A percentile compares a stretch with the other conserved stretches of the same genome.
phyloP scores from a whole-genome alignment of 352 stramenopile genomes.

The Phytophthora fragariae region DNA sequence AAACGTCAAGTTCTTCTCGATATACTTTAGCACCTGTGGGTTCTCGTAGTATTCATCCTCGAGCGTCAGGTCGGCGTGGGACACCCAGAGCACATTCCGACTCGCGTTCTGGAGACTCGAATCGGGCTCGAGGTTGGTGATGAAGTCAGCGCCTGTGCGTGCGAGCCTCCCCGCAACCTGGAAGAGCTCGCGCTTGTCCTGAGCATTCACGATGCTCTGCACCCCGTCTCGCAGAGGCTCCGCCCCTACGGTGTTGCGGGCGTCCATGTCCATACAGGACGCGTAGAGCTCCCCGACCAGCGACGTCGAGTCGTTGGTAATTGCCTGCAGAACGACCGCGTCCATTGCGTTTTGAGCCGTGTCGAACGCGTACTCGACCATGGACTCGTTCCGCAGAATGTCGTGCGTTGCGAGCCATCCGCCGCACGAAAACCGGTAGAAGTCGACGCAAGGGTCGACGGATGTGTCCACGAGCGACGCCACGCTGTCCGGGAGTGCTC shows the following conservation, averaged over 20 bases:
- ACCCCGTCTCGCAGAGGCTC: slow-evolving; percentile 51
- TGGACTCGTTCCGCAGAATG: slow-evolving; percentile 42
- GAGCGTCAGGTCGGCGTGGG: slow-evolving; percentile 77
- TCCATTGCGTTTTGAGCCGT: slow-evolving; percentile 62
- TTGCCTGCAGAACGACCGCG: slow-evolving; percentile 50
- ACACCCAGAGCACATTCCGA: slow-evolving; percentile 78
- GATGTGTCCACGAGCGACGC: slow-evolving; percentile 53
- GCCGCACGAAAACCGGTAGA: slow-evolving; percentile 78
- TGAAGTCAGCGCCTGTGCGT: slow-evolving; percentile 57
- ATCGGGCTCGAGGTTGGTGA: slow-evolving; percentile 72
- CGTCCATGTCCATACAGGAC: slow-evolving; percentile 68
- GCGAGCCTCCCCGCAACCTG: slow-evolving; percentile 51
- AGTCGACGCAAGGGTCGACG: slow-evolving; percentile 70
- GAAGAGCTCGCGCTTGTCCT: slow-evolving; percentile 51
- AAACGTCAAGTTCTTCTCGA: slow-evolving; percentile 43
- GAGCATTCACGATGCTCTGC: slow-evolving; percentile 42
- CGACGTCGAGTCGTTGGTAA: slow-evolving; percentile 71
- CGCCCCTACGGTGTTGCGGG: slow-evolving; percentile 52
- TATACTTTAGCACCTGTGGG: slow-evolving; percentile 33
- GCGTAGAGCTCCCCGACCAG: slow-evolving; percentile 67
- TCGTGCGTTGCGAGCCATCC: slow-evolving; percentile 54
- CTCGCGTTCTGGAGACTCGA: slow-evolving; percentile 63
- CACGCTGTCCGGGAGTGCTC: slow-evolving; percentile 46
- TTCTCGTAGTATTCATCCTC: slow-evolving; percentile 93
- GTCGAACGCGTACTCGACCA: slow-evolving; percentile 58